Evolutionary conservation across 495 filamentous ascomycete genomes (phyloP).

Genomic region (Alectoria sarmentosa): DNA sequence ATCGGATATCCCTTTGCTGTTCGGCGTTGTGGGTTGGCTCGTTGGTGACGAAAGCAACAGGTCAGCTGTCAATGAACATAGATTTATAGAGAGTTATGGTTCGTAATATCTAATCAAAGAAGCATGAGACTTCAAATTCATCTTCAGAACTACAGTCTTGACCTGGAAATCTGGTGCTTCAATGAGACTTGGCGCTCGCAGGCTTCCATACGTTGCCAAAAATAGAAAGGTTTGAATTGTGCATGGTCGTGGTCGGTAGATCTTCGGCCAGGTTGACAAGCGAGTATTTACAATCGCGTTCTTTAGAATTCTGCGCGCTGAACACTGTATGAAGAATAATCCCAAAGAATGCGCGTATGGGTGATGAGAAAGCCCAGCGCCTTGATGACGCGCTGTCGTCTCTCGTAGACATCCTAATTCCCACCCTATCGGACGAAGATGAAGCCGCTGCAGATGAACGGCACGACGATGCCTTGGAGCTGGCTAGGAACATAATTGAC

Average conservation of each 20-base stretch:
- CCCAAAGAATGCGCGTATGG: constrained; percentile 26
- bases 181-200: too few species aligned
- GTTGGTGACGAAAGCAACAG: constrained; percentile 4
- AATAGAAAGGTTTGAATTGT: too few species aligned
- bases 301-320: not conserved
- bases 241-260: too few species aligned
- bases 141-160: too few species aligned
- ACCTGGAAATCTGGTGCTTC: not conserved
- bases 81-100: not conserved
- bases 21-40: not conserved
- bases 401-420: constrained; percentile 46
- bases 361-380: constrained; percentile 32
- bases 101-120: constrained; percentile 6
- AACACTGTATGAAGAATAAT: not conserved
- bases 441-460: constrained; percentile 41
- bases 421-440: constrained; percentile 39
- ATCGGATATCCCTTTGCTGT: not conserved
- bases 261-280: not conserved
- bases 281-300: constrained; percentile 7
- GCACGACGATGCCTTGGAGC: constrained; percentile 37
- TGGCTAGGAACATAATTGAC: constrained; percentile 40
- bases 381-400: constrained; percentile 50
- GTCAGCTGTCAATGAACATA: constrained; percentile 1
- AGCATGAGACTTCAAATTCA: constrained; percentile 3
- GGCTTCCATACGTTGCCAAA: too few species aligned